Percentiles rank a stretch among this genome's conserved stretches.
Evolutionary conservation across 1,284 basidiomycete species (phyloP).

Genomic region (Coniferiporia sulphurascens): DNA sequence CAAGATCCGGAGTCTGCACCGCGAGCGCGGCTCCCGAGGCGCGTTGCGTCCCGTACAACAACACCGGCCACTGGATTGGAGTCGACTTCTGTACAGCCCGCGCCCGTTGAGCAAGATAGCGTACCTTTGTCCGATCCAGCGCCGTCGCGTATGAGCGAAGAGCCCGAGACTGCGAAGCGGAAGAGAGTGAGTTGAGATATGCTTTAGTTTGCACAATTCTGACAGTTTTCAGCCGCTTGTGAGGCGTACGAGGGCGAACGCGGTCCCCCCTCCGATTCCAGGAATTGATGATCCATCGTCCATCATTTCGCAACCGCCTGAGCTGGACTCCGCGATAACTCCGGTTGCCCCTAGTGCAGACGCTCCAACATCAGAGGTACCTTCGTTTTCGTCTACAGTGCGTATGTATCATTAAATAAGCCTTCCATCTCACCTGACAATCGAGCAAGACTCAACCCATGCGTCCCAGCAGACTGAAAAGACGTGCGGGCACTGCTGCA

Average conservation of each 20-base stretch:
- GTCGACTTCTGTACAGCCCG: neutral
- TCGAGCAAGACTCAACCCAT: neutral
- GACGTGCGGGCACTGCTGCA: slow-evolving; percentile 12
- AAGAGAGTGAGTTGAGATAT: neutral
- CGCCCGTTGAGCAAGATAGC: neutral
- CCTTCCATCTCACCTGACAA: neutral
- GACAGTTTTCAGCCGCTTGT: slow-evolving; percentile 22
- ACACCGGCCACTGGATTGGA: neutral
- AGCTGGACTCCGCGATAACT: neutral
- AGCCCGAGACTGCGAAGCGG: neutral
- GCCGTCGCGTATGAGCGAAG: neutral
- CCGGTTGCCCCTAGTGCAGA: slow-evolving; percentile 3
- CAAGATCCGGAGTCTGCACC: neutral
- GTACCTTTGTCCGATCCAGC: neutral
- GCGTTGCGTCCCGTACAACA: neutral
- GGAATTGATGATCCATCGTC: slow-evolving; percentile 24
- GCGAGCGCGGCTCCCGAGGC: neutral
- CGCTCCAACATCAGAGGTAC: slow-evolving; percentile 14
- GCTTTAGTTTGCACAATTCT: neutral
- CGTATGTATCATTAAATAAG: neutral
- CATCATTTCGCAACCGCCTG: slow-evolving; percentile 12
- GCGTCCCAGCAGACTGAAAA: slow-evolving; percentile 11
- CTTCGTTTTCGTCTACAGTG: slow-evolving; percentile 27
- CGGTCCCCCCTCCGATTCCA: slow-evolving; percentile 19
- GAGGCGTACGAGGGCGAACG: slow-evolving; percentile 22